A percentile compares a stretch with the other conserved stretches of the same genome.
These are phyloP conservation scores for Colletotrichum navitas DNA, from an alignment of 2,329 filamentous ascomycete species.

Conservation along the genomic window DNA sequence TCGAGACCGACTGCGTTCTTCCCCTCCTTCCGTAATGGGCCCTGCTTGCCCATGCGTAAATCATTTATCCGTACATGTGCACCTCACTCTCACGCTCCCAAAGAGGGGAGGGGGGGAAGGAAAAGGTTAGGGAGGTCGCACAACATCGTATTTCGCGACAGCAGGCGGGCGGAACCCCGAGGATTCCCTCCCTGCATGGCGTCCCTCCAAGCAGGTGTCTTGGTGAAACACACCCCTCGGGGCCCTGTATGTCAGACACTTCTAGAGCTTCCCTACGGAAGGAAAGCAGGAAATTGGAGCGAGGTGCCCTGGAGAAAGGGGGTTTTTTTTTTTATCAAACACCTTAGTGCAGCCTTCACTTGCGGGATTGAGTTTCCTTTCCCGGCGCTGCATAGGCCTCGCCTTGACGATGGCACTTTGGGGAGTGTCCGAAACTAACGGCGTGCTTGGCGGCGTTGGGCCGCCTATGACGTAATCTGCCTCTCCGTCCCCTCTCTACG, in stretches of 20 bases:
- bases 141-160: not conserved
- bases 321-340: not conserved
- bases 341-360: not conserved
- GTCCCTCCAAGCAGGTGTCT: not conserved
- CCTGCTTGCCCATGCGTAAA: no score
- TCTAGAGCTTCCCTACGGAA: not conserved
- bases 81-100: not conserved
- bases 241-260: not conserved
- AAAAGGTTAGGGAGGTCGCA: not conserved
- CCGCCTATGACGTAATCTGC: conserved; percentile 14
- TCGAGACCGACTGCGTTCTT: not conserved
- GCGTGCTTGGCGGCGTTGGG: conserved; percentile 10
- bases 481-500: not conserved
- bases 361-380: not conserved
- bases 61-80: not conserved
- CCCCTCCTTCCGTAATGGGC: no score
- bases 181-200: not conserved
- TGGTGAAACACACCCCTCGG: not conserved
- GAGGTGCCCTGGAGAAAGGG: not conserved
- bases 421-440: conserved; percentile 24
- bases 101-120: not conserved
- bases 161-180: not conserved
- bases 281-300: not conserved
- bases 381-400: conserved; percentile 22
- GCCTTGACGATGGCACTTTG: not conserved